Evolutionary conservation across 345 rosid genomes (phyloP), one percentile per base, ranked within the genome.

Genomic region (Salix purpurea): DNA sequence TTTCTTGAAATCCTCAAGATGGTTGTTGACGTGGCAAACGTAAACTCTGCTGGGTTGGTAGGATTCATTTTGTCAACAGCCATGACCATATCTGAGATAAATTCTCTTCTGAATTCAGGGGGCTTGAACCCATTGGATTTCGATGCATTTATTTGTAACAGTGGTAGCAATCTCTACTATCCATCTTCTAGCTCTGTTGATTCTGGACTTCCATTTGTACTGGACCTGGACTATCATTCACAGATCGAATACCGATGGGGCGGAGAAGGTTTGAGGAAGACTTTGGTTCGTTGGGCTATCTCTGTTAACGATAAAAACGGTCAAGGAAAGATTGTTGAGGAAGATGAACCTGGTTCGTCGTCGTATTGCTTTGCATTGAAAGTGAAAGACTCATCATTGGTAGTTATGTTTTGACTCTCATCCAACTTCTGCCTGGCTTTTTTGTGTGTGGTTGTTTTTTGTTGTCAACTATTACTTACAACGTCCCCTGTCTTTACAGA

Each of bases 161-260:
- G 82, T 69, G 82, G 82, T 52, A 74, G 74, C 44, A 67, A 79
- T 24, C 28, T 79, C 52, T 79, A 79, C n/a, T 79, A 79, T 69
- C 70, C 82, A 44, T 67, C 82, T 73, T 69, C 64, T 19, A 68
- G 26, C 70, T 62, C 70, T 2, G 74, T 46, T 69, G 68, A 73
- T 7, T 3, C n/a, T 21, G 74, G 65, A 14, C 80, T 72, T 58
- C 82, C 82, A 1, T 79, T 68, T 42, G 74, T 54, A 0, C 5
- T 69, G 13, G 82, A 79, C 37, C 44, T 68, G 72, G 68, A 73
- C 69, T 79, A 79, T 61, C 77, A 74, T 21, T 73, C 74, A 7
- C 82, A 79, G 19, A 67, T 79, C 15, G 77, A 60, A 26, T 79
- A 73, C 64, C 74, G 82, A 7, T 79, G 82, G 82, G 82, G 82